Evolutionary conservation across 2,329 filamentous ascomycete species (phyloP), one percentile per base, ranked within the genome.

Genomic region (Dactylellina haptotyla): DNA sequence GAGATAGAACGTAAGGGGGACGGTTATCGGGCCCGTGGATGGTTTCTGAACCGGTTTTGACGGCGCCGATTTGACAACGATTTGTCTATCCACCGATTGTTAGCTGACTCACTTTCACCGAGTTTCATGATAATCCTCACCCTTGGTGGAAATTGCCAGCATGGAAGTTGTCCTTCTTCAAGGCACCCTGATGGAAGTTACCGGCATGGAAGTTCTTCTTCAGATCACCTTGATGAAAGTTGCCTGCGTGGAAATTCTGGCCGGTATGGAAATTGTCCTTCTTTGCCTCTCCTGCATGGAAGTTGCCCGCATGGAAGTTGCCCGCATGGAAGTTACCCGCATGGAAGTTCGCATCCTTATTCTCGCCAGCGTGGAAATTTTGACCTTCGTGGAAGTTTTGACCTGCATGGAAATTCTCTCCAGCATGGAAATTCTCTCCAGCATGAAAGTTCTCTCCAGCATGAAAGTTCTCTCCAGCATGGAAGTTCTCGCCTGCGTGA

Each of bases 111-210:
- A 5, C 9, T 46, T 20, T 3, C 3, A 20, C 14, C 20, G n/a
- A 23, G 16, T 18, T 18, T 25, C n/a, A 3, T 3, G 4, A 3
- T 18, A 46, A 41, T 41, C 3, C 43, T 20, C 12, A 46, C 43
- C 43, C 43, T 46, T 25, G 43, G 10, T 50, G 46, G 25, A 50
- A 50, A 16, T 50, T 28, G 9, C 46, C 46, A 28, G 46, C 46
- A 30, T 50, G 46, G 25, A 50, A 50, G 25, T 50, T 50, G 23
- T n/a, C 46, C 41, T 46, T 46, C 25, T 50, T 50, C 10, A 30
- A n/a, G 30, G 26, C 46, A 12, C 46, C 46, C 8, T 12, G 10
- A 50, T 50, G 46, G 23, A 50, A 50, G 46, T 50, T 50, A 12
- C 46, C 46, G 5, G 46, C 46, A 16, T 50, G 46, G 23, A 50